Percentiles rank a stretch among this genome's conserved stretches.
These are phyloP conservation scores for Fomitopsis pinicola DNA, from an alignment of 1,284 basidiomycete genomes.

Conservation along the genomic window DNA sequence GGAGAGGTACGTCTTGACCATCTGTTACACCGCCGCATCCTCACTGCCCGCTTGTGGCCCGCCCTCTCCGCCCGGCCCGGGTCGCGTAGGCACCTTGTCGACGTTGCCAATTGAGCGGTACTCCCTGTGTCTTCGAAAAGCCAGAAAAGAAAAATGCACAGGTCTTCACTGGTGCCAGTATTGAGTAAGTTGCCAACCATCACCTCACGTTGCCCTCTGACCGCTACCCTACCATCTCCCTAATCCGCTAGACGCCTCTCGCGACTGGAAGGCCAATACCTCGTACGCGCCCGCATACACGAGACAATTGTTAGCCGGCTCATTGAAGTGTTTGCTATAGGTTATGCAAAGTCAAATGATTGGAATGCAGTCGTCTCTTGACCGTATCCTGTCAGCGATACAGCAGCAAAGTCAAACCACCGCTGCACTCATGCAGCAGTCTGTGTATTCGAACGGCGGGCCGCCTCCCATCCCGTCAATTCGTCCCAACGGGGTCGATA, in stretches of 20 bases:
- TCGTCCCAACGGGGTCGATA: slow-evolving; percentile 21
- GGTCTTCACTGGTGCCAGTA: slow-evolving; percentile 54
- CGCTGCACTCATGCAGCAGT: slow-evolving; percentile 28
- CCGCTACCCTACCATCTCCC: slow-evolving; percentile 15
- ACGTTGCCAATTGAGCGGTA: slow-evolving; percentile 82
- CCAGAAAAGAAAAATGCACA: slow-evolving; percentile 78
- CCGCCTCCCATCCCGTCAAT: slow-evolving; percentile 21
- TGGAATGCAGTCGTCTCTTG: slow-evolving; percentile 81
- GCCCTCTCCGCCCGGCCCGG: slow-evolving; percentile 60
- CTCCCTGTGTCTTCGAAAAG: slow-evolving; percentile 88
- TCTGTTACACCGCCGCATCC: slow-evolving; percentile 27
- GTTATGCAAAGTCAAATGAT: slow-evolving; percentile 91
- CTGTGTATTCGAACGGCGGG: slow-evolving; percentile 20
- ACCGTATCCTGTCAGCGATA: slow-evolving; percentile 70
- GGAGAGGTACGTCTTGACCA: slow-evolving; percentile 55
- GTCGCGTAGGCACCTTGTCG: slow-evolving; percentile 78
- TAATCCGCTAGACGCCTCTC: slow-evolving; percentile 57
- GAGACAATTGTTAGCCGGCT: background rate
- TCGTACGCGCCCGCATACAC: slow-evolving; percentile 41
- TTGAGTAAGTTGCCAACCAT: slow-evolving; percentile 52
- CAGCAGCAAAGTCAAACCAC: slow-evolving; percentile 43
- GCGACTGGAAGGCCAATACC: slow-evolving; percentile 78
- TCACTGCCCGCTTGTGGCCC: slow-evolving; percentile 37
- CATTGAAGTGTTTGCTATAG: slow-evolving; percentile 30
- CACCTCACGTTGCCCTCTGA: slow-evolving; percentile 16